A percentile compares a stretch with the other conserved stretches of the same genome.
These are phyloP conservation scores for Sphagnum tenellum DNA, from an alignment of 225 moss, liverwort and hornwort species.

Conservation along the genomic window DNA sequence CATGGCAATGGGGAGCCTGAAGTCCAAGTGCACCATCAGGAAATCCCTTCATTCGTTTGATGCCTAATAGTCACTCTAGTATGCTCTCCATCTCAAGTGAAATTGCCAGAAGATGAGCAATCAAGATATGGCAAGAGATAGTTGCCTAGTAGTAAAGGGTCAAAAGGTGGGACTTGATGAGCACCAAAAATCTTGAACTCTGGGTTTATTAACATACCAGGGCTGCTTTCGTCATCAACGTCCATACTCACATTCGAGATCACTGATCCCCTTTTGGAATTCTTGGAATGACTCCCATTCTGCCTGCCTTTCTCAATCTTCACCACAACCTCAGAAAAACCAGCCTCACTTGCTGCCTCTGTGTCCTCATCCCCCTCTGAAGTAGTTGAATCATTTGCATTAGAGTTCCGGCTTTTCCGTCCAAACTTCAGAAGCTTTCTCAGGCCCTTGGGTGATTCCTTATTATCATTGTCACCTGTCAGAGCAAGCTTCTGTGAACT, in stretches of 20 bases:
- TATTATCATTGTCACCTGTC: conserved; percentile 32
- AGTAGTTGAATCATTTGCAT: conserved; percentile 49
- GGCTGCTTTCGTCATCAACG: conserved; percentile 23
- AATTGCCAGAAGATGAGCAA: too few relatives aligned
- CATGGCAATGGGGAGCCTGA: too few relatives aligned
- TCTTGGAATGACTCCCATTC: conserved; percentile 22
- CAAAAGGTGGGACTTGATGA: too few relatives aligned
- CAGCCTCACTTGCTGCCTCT: conserved; percentile 38
- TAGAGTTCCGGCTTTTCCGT: conserved; percentile 36
- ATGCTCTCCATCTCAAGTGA: too few relatives aligned
- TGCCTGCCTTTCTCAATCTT: conserved; percentile 39
- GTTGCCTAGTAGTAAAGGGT: too few relatives aligned
- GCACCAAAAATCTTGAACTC: too few relatives aligned
- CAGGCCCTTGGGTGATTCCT: conserved; percentile 78
- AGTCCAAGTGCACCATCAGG: too few relatives aligned
- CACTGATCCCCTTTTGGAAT: conserved; percentile 32
- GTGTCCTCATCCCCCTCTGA: conserved; percentile 81
- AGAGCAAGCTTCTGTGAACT: conserved; percentile 47
- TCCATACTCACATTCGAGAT: conserved; percentile 23
- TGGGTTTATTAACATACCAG: conserved; percentile 16
- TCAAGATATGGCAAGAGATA: too few relatives aligned
- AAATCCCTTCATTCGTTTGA: too few relatives aligned
- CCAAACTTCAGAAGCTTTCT: conserved; percentile 87
- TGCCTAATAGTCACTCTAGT: too few relatives aligned
- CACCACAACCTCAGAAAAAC: conserved; percentile 37